Evolutionary conservation across 768 basidiomycete species (phyloP), one percentile per base, ranked within the genome.

Genomic region (Podaxis carcinomalis): DNA sequence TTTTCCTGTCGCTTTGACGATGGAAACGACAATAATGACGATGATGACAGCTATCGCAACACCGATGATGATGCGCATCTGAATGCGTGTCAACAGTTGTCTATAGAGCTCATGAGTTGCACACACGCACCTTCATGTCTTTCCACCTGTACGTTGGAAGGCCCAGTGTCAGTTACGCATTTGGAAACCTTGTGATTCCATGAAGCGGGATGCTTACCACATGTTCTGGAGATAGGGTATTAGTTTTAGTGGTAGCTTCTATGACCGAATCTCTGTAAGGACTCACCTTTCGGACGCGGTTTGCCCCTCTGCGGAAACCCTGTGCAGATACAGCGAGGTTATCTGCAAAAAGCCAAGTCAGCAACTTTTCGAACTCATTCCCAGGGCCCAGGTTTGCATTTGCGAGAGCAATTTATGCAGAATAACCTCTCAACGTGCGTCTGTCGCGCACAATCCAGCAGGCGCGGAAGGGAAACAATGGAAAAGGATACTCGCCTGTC

Each of bases 31-130:
- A 71, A 99, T 96, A 78, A 99, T 95, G 73, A 95, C 80, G 66
- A 98, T 83, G 72, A 99, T 91, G 59, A 99, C 85, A 52, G 83
- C 83, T 68, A 99, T 89, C 57, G 91, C 93, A 50, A 90, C 81
- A 60, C 89, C 92, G 68, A 99, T 97, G 75, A 98, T 94, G 75
- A 98, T 88, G 76, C 95, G 87, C 96, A 97, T 97, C 92, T 95
- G 28, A 37, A 56, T 61, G 40, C 44, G 57, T 32, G 60, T 61
- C 14, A 64, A 67, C 23, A 21, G 21, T 39, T 19, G 39, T 50
- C 40, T 52, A 23, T 10, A 61, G 5, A 23, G 21, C 6, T 44
- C 67, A 16, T 21, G 5, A 49, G 47, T 61, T 5, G 63, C 59
- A 13, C 65, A 56, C 27, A 72, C 80, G 54, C 61, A 90, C 92